phyloP scores from a whole-genome alignment of 495 filamentous ascomycete genomes.

The Hypoxylon fragiforme region DNA sequence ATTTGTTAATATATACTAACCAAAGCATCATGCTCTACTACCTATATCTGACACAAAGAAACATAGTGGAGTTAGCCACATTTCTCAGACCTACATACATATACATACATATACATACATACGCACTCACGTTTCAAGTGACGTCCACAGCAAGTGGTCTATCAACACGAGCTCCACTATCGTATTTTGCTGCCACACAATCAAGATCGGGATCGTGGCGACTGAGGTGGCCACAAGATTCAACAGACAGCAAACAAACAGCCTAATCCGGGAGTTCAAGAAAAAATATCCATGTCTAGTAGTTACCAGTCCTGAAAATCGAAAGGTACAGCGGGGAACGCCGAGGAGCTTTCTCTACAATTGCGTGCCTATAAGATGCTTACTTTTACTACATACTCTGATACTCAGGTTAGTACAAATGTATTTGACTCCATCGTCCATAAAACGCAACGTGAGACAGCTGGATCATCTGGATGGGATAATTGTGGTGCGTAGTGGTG shows the following conservation, averaged over 20 bases:
- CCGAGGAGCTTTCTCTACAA: no score
- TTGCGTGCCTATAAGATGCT: no score
- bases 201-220: conserved; percentile 14
- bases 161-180: conserved; percentile 28
- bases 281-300: no score
- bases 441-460: conserved; percentile 32
- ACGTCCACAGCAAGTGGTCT: conserved; percentile 7
- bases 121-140: conserved; percentile 12
- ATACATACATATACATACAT: no score
- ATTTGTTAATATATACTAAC: no score
- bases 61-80: conserved; percentile 10
- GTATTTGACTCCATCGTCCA: conserved; percentile 22
- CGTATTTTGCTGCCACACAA: conserved; percentile 17
- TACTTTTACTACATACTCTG: no score
- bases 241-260: background rate
- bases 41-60: conserved; percentile 6
- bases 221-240: conserved; percentile 12
- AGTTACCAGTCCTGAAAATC: no score
- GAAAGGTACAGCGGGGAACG: no score
- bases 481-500: no score
- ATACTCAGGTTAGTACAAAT: no score
- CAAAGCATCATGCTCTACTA: conserved; percentile 4
- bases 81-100: conserved; percentile 2
- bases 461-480: conserved; percentile 5
- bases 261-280: conserved; percentile 4